These are phyloP conservation scores for Castanopsis chinensis DNA, from an alignment of 306 rosid genomes.

Conservation along the genomic window DNA sequence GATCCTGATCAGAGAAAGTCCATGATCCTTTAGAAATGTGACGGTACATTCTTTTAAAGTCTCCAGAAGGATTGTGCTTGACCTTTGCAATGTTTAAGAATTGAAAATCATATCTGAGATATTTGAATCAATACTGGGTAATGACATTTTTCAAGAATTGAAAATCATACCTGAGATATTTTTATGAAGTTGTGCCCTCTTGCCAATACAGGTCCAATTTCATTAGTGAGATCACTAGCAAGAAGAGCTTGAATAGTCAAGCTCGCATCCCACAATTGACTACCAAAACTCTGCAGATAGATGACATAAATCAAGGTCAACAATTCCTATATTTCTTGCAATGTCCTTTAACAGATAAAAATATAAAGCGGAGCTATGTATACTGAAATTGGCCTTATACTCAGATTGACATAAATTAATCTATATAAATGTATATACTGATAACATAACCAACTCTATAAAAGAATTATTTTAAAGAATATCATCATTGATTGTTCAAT, in stretches of 20 bases:
- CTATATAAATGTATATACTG: no score
- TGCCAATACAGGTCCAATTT: slow-evolving; percentile 19
- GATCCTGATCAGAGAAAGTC: slow-evolving; percentile 83
- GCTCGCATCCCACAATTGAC: slow-evolving; percentile 39
- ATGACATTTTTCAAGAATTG: not conserved
- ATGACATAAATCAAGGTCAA: not conserved
- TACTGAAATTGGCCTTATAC: no score
- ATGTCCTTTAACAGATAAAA: no score
- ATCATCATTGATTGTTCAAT: no score
- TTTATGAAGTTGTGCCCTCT: slow-evolving; percentile 29
- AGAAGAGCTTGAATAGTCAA: slow-evolving; percentile 31
- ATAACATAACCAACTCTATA: no score
- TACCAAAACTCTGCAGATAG: slow-evolving; percentile 54
- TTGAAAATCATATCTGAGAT: not conserved
- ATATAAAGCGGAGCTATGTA: no score
- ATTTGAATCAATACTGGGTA: not conserved
- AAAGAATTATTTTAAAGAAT: no score
- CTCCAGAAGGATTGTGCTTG: slow-evolving; percentile 58
- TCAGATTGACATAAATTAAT: no score
- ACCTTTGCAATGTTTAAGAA: slow-evolving; percentile 26
- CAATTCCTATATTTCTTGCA: no score
- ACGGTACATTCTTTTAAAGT: slow-evolving; percentile 61
- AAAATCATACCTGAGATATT: slow-evolving; percentile 31
- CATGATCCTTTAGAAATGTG: slow-evolving; percentile 84
- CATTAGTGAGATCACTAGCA: slow-evolving; percentile 21